A percentile compares a stretch with the other conserved stretches of the same genome.
Conservation (phyloP, 2,329 filamentous ascomycete species). For the Trichoderma hamatum region DNA sequence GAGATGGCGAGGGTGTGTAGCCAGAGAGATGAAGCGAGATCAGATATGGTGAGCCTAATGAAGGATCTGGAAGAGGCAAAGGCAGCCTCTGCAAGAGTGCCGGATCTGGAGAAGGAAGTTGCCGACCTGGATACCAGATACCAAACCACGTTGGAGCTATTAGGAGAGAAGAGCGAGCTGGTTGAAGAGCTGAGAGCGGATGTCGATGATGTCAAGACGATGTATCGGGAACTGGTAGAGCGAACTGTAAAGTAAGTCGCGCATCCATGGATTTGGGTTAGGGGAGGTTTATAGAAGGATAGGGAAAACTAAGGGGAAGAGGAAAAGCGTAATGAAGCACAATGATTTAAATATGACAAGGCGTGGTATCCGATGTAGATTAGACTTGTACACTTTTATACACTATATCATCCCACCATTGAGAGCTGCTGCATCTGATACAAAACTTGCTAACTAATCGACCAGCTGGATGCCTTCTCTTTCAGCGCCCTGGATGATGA, state of each 20-base stretch:
- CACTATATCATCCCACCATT: conserved; percentile 30
- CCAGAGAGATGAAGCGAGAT: conserved; percentile 91
- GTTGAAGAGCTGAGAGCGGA: conserved; percentile 90
- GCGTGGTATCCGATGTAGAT: conserved; percentile 19
- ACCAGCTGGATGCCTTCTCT: conserved; percentile 75
- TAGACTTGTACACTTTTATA: conserved; percentile 28
- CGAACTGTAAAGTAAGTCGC: conserved; percentile 69
- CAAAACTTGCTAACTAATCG: conserved; percentile 10
- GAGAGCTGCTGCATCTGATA: not conserved
- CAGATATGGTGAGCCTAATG: conserved; percentile 89
- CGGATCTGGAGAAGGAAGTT: conserved; percentile 69
- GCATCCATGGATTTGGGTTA: not conserved
- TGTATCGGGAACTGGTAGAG: conserved; percentile 92
- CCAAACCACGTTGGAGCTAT: conserved; percentile 87
- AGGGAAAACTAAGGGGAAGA: not conserved
- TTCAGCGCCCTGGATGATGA: conserved; percentile 77
- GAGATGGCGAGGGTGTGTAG: conserved; percentile 76
- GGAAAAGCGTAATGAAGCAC: conserved; percentile 1
- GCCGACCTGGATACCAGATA: conserved; percentile 74
- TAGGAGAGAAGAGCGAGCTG: conserved; percentile 95
- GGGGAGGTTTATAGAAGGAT: not conserved
- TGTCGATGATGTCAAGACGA: conserved; percentile 89
- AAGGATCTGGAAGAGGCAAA: conserved; percentile 77
- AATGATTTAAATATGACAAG: conserved; percentile 14
- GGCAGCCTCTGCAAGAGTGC: conserved; percentile 60